Evolutionary conservation across 2,329 filamentous ascomycete species (phyloP), one percentile per base, ranked within the genome.

Genomic region (Aspergillus brasiliensis): DNA sequence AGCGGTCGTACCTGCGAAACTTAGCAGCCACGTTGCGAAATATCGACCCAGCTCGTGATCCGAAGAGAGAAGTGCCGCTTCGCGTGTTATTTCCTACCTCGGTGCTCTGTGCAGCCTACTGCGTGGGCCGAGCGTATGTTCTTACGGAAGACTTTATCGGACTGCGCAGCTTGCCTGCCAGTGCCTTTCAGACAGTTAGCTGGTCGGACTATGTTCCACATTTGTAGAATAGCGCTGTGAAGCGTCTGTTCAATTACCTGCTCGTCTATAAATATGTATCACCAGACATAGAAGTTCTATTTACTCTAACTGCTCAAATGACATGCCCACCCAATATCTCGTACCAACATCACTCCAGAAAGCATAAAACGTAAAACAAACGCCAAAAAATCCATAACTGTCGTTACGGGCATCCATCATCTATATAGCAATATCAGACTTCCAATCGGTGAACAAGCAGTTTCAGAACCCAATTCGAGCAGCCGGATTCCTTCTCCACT

Each of bases 401-500:
- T 23, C 5, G 6, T 44, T 5, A 10, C 17, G 13, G 17, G 23
- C 40, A 44, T 15, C 5, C 10, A 6, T 7, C 40, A 10, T 7
- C 21, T 3, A 23, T 7, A 10, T n/a, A n/a, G n/a, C 19, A 23
- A 3, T 1, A 19, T 53, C 11, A 58, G 4, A 54, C 47, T 37
- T 48, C 42, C 17, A 60, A 25, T 10, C 38, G 34, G 4, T 46
- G 51, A 19, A 60, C 44, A 15, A 62, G 47, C 3, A 56, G 25
- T 21, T 55, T 17, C 10, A 62, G 44, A 8, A 56, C 58, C 54
- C 51, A 62, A 10, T 62, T 62, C 42, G 28, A 11, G 15, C 51
- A 37, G 27, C 31, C 55, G 1, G 19, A 47, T 31, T 55, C 25
- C 7, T 28, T 11, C 17, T 62, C 58, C 21, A 62, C 13, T n/a